phyloP scores from a whole-genome alignment of 23 red algal species.

The Chondrus crispus region DNA sequence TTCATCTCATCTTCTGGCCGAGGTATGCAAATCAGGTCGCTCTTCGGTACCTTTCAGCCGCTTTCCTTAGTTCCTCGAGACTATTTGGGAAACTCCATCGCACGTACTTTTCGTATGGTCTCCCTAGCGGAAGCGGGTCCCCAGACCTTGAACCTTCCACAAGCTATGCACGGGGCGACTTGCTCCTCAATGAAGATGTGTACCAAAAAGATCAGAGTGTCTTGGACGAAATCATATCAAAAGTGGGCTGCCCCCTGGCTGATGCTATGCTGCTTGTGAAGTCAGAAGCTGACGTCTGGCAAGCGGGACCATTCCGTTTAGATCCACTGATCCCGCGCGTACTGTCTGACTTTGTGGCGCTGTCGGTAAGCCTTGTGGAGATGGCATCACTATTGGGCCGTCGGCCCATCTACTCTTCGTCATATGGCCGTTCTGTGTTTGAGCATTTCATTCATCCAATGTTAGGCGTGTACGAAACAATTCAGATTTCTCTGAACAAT shows the following conservation, averaged over 20 bases:
- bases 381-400: conserved; percentile 47
- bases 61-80: conserved; percentile 12
- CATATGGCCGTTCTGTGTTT: conserved; percentile 50
- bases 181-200: background rate
- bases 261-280: conserved; percentile 24
- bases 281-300: conserved; percentile 38
- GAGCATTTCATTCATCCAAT: conserved; percentile 48
- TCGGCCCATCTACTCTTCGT: conserved; percentile 46
- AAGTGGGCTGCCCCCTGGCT: conserved; percentile 12
- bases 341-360: conserved; percentile 26
- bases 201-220: conserved; percentile 32
- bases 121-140: background rate
- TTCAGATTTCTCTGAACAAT: conserved; percentile 42
- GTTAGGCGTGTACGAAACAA: conserved; percentile 24
- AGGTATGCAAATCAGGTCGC: conserved; percentile 59
- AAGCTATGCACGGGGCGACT: background rate
- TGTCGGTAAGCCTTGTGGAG: conserved; percentile 47
- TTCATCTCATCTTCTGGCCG: conserved; percentile 57
- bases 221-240: conserved; percentile 26
- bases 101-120: conserved; percentile 43
- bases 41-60: conserved; percentile 29
- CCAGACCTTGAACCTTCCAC: background rate
- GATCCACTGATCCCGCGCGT: conserved; percentile 3
- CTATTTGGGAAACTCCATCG: conserved; percentile 35
- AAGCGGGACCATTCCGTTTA: conserved; percentile 5